Evolutionary conservation across 306 rosid genomes (phyloP).

Genomic region (Fragaria ananassa): DNA sequence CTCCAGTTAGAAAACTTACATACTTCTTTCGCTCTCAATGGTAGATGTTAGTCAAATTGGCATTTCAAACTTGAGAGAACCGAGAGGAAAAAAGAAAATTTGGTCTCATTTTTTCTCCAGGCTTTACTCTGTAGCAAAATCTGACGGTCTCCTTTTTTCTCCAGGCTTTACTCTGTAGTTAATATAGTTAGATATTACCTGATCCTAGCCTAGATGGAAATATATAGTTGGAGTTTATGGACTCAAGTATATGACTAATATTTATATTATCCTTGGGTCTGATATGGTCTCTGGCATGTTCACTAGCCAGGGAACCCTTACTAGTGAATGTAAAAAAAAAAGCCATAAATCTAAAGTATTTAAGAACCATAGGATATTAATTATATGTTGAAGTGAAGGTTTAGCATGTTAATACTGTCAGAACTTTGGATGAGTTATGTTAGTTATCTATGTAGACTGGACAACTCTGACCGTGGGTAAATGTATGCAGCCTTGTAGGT

Average conservation of each 20-base stretch:
- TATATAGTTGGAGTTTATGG: neutral
- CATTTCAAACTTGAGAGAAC: neutral
- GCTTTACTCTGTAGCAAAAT: neutral
- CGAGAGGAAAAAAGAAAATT: neutral
- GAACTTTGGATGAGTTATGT: neutral
- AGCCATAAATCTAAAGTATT: neutral
- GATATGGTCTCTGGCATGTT: neutral
- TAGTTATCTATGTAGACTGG: neutral
- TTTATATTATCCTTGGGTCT: neutral
- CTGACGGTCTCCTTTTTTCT: neutral
- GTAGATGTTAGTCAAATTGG: neutral
- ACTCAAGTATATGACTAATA: neutral
- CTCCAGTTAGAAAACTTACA: neutral
- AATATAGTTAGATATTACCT: neutral
- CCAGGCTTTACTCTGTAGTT: neutral
- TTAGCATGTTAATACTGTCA: neutral
- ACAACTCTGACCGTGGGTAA: slow-evolving; percentile 21
- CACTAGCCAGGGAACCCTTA: neutral
- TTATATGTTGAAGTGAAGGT: neutral
- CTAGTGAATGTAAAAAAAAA: neutral
- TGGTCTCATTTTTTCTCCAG: neutral
- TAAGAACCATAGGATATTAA: neutral
- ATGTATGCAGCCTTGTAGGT: slow-evolving; percentile 82
- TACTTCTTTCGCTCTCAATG: neutral
- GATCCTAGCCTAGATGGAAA: neutral